Evolutionary conservation across 2,329 filamentous ascomycete species (phyloP), one percentile per base, ranked within the genome.

Genomic region (Claviceps sp.): DNA sequence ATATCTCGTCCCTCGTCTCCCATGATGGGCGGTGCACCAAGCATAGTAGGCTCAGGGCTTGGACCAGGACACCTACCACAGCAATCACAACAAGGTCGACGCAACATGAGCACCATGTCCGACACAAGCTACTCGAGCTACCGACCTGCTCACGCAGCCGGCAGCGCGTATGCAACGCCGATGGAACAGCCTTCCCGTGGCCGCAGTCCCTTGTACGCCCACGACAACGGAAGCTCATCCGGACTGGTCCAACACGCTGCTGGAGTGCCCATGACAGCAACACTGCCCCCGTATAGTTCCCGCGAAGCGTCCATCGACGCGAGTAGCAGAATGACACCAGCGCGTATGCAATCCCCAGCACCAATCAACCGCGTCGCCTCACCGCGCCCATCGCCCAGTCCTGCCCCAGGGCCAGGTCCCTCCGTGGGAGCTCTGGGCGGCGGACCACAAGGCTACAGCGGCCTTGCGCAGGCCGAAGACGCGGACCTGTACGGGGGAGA

Each of bases 391-490:
- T 41, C 5, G 16, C 40, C 6, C 45, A 34, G 10, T 34, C 30
- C 30, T 34, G 19, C 11, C 24, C 54, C 34, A 41, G 60, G 57
- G 34, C 66, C 71, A 2, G 71, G 73, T 2, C 70, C 73, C 1
- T 72, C 72, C 11, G 59, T 65, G 4, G 75, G 77, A 11, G 76
- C 78, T 55, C 62, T 81, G 17, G 78, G 78, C 17, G 77, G 78
- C 50, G 78, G 79, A 2, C 76, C 78, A 1, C 68, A 72, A 49
- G 80, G 80, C 0, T 84, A 84, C 61, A 80, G 77, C 14, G 74
- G 74, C 26, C 62, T 84, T 51, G 74, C 78, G 0, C 79, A 82
- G 60, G 64, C 67, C 42, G 78, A 81, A 52, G 65, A 69, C 8
- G 64, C 70, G 47, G 62, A 68, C 22, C 52, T 60, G 5, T 50